Base-by-base conservation (phyloP, 2,329 filamentous ascomycete genomes). In the Westerdykella sp. region DNA sequence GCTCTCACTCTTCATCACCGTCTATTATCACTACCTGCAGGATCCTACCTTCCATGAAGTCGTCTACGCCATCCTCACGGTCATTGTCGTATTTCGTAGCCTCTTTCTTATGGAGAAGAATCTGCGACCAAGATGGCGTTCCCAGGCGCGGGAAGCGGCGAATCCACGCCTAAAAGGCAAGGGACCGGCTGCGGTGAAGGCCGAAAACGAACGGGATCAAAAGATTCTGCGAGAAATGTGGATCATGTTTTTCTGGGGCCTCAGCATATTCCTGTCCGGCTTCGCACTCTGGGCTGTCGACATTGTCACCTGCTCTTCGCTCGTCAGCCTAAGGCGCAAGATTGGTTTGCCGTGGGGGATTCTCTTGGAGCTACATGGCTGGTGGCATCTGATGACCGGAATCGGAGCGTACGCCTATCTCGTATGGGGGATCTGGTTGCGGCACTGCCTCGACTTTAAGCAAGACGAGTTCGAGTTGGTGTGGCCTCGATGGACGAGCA, bases 371-470 rank as follows among this genome's bases (percentile, higher is more conserved):
- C 81, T 81, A 1, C 83, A 86, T 64, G 82, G 82, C 10, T 85
- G 82, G 81, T 85, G 82, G 82, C 87, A 91, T 68, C 59, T 91
- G 31, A 82, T 91, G 76, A 93, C 87, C 0, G 87, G 87, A 11
- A 72, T 83, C 30, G 87, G 87, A 62, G 87, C 87, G 13, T 94
- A 94, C 65, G 85, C 84, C 60, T 88, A 91, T 62, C 87, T 94
- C 53, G 73, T 81, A 12, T 94, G 87, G 87, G 84, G 86, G 12
- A 81, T 90, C 21, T 91, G 86, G 83, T 74, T 93, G 14, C 79
- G 86, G 34, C 81, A 84, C 49, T 88, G 85, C 55, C 70, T 93
- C 39, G 86, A 89, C 48, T 79, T 81, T 3, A 75, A 75, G 37
- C 84, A 87, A 57, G 78, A 85, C 34, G 79, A 89, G 58, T 93